Conservation (phyloP, 164 flowering plant species). For the Annona cherimola region DNA sequence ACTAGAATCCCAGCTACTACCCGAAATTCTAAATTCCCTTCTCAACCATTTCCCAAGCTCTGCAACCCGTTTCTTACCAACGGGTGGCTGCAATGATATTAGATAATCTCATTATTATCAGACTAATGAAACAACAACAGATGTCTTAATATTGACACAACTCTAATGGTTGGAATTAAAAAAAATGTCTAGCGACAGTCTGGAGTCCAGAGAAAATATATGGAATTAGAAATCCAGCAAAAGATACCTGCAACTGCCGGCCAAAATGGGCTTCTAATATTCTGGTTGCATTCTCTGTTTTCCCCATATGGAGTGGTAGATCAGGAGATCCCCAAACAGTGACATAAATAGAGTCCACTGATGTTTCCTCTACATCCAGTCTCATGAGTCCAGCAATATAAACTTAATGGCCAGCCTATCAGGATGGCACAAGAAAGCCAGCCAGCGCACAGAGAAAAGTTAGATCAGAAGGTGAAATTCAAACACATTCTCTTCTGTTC, state of each 20-base stretch:
- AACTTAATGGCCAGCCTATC: constrained; percentile 76
- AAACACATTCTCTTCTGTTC: neutral
- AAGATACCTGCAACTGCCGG: constrained; percentile 70
- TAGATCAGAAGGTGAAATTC: neutral
- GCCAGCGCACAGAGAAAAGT: neutral
- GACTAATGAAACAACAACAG: neutral
- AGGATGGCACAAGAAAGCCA: constrained; percentile 1
- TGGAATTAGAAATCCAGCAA: neutral
- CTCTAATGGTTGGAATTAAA: neutral
- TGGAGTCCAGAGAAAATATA: neutral
- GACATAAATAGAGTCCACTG: constrained; percentile 42
- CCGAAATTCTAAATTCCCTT: constrained; percentile 51
- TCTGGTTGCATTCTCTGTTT: constrained; percentile 51
- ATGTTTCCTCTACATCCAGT: constrained; percentile 62
- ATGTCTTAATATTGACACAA: neutral
- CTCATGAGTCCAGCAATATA: constrained; percentile 89
- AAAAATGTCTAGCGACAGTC: neutral
- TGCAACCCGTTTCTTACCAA: constrained; percentile 56
- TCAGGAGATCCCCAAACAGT: constrained; percentile 89
- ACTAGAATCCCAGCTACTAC: constrained; percentile 77
- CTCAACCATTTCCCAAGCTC: constrained; percentile 83
- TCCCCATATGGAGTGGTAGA: constrained; percentile 97
- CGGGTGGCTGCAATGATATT: constrained; percentile 65
- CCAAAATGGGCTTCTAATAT: constrained; percentile 88
- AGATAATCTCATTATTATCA: neutral